Base-by-base conservation (phyloP, 768 basidiomycete species). In the Ramaria sp. region DNA sequence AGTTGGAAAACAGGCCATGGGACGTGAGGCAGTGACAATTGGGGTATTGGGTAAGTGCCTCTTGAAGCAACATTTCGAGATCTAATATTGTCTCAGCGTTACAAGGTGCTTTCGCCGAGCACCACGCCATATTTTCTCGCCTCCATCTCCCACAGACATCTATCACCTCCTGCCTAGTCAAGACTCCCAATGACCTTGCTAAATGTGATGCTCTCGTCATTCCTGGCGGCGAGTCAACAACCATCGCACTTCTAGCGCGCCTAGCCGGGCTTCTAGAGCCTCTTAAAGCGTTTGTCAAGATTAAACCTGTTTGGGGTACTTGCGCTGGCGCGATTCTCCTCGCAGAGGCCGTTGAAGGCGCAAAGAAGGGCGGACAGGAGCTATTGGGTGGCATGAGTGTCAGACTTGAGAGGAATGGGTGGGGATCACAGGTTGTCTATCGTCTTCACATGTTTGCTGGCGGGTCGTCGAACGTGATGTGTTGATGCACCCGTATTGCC, bases 191-290 rank as follows among this genome's bases (percentile, higher is more conserved):
- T n/a, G 91, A 96, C 56, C 77, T 97, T 28, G 69, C 69, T 49
- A 67, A 63, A 51, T 95, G 92, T 65, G 80, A 88, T 60, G 94
- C 85, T 1, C 73, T 98, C 48, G 82, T 98, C 57, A 90, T 98
- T 58, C 95, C 95, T 10, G 95, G 94, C 6, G 95, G 95, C 71
- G 95, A 98, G 70, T 92, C 88, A 4, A 97, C 95, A 5, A 90
- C 93, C 2, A 97, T 98, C 57, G 88, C 83, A 1, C 74, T 88
- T 48, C 74, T 85, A 18, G 88, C 82, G 27, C 76, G 76, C 52
- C 74, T 83, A 27, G 77, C 83, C 0, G 89, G 89, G 0, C 76
- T 98, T 38, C 65, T 92, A 15, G 81, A 85, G n/a, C 90, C 88
- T 6, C 73, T 98, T 4, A 74, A 78, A 36, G 74, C 78, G 36